phyloP scores from a whole-genome alignment of 2,329 filamentous ascomycete species.

The Beauveria rudraprayagi region DNA sequence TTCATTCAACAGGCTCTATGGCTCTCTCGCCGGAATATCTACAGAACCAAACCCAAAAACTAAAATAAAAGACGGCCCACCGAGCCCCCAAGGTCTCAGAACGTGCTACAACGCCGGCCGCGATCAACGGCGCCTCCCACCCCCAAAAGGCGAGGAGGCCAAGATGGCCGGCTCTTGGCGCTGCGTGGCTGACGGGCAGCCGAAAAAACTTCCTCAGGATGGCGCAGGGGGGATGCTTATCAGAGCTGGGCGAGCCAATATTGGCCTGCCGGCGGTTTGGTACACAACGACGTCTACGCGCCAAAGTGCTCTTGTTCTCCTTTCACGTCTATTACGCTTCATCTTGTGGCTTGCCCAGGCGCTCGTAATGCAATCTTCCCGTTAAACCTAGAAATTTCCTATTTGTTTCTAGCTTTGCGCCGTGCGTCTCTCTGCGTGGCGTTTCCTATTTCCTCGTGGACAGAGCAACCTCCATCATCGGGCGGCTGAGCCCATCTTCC shows the following conservation, averaged over 20 bases:
- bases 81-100: neutral
- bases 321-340: neutral
- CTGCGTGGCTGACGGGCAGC: neutral
- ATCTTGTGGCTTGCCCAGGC: neutral
- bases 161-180: neutral
- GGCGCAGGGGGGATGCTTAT: neutral
- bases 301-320: neutral
- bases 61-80: neutral
- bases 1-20: neutral
- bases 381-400: neutral
- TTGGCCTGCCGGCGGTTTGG: neutral
- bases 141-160: no score
- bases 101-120: neutral
- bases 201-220: no score
- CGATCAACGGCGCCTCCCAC: no score
- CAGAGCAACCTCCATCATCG: neutral
- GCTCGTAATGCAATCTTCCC: neutral
- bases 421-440: neutral
- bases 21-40: neutral
- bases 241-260: neutral
- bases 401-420: neutral
- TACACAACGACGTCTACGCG: neutral
- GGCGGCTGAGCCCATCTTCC: neutral
- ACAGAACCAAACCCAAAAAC: no score
- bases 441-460: neutral